Evolutionary conservation across 306 rosid genomes (phyloP).

Genomic region (Castanea crenata): DNA sequence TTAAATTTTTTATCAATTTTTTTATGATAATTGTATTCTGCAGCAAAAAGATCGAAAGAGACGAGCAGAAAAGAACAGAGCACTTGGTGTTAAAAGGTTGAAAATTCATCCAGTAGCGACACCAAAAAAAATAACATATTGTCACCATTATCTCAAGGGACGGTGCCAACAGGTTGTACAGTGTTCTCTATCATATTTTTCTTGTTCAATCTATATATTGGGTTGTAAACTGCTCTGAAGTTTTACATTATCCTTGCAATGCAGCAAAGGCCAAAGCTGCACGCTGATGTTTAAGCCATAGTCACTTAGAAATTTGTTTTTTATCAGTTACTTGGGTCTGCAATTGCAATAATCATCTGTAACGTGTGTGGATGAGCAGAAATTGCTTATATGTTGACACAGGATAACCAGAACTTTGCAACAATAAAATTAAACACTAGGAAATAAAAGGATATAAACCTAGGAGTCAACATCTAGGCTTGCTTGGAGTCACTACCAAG

Average conservation of each 20-base stretch:
- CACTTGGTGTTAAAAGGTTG: constrained; percentile 74
- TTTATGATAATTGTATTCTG: constrained; percentile 20
- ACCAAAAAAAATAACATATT: constrained; percentile 45
- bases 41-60: constrained; percentile 53
- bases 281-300: neutral
- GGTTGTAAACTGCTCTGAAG: neutral
- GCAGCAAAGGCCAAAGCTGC: neutral
- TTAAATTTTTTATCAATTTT: constrained; percentile 13
- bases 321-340: neutral
- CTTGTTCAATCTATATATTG: neutral
- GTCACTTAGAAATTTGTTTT: neutral
- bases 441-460: too few relatives aligned
- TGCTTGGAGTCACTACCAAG: too few relatives aligned
- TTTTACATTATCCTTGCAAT: neutral
- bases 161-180: constrained; percentile 71
- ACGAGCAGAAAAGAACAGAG: constrained; percentile 64
- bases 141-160: constrained; percentile 77
- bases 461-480: too few relatives aligned
- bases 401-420: too few relatives aligned
- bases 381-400: neutral
- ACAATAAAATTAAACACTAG: too few relatives aligned
- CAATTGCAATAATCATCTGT: neutral
- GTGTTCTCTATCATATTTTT: constrained; percentile 1
- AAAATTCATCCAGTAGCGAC: constrained; percentile 47
- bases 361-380: neutral